Evolutionary conservation across 768 basidiomycete species (phyloP).

Genomic region (Lentinula detonsa): DNA sequence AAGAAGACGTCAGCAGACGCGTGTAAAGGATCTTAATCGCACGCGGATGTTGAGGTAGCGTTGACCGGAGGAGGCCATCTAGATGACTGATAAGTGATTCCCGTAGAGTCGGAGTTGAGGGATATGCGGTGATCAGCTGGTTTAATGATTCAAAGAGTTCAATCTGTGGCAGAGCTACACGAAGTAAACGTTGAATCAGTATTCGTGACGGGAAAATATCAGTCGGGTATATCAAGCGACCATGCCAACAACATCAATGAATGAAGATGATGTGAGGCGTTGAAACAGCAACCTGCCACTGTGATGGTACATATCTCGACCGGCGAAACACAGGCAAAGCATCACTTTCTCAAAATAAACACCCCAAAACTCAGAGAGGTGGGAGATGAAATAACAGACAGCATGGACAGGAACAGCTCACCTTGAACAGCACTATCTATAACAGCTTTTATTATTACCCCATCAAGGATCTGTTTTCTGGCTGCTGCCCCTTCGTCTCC

Average conservation of each 20-base stretch:
- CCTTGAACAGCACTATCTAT: constrained; percentile 72
- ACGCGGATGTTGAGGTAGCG: constrained; percentile 26
- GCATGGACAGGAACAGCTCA: constrained; percentile 19
- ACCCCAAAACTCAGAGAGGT: background rate
- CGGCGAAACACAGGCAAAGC: background rate
- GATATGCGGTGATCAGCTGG: constrained; percentile 30
- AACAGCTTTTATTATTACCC: constrained; percentile 76
- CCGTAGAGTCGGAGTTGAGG: constrained; percentile 28
- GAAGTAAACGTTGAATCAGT: constrained; percentile 1
- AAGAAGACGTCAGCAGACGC: constrained; percentile 19
- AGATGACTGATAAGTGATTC: constrained; percentile 31
- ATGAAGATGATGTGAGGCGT: background rate
- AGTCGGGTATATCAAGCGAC: background rate
- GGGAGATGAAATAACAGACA: background rate
- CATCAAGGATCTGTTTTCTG: constrained; percentile 63
- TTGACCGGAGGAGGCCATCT: constrained; percentile 25
- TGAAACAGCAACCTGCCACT: background rate
- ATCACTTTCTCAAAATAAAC: background rate
- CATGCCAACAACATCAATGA: background rate
- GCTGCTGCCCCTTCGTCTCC: constrained; percentile 44
- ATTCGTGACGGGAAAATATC: background rate
- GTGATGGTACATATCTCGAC: background rate
- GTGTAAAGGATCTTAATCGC: constrained; percentile 30
- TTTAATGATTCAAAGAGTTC: constrained; percentile 36
- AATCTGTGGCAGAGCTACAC: constrained; percentile 32